Conservation (phyloP, 306 rosid species). For the Vigna unguiculata region DNA sequence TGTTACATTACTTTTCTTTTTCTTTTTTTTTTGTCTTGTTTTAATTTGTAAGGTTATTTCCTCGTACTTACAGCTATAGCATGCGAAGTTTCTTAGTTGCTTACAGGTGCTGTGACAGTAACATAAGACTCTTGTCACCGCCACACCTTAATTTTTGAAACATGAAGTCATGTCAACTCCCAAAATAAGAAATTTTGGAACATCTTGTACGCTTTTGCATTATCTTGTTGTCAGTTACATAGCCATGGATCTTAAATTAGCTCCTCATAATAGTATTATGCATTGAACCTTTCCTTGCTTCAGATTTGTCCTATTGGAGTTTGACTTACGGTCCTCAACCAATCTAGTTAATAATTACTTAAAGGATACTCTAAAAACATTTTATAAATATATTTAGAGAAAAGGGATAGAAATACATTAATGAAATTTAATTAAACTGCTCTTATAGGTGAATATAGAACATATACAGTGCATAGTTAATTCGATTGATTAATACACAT, state of each 20-base stretch:
- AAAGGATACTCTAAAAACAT: background rate
- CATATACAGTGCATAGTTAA: no score
- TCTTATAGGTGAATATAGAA: no score
- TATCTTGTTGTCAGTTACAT: constrained; percentile 8
- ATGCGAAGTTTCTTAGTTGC: constrained; percentile 22
- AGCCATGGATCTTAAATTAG: background rate
- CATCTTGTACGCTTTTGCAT: background rate
- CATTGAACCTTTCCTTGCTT: constrained; percentile 1
- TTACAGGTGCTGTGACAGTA: background rate
- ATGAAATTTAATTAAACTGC: no score
- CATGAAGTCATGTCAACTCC: background rate
- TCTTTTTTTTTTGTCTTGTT: background rate
- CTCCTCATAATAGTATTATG: background rate
- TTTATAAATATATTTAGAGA: background rate
- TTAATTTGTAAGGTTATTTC: background rate
- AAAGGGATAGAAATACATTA: no score
- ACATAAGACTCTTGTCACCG: background rate
- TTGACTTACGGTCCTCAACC: background rate
- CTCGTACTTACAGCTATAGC: background rate
- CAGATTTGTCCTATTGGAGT: background rate
- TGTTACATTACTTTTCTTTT: no score
- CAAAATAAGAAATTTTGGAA: background rate
- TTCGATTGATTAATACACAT: no score
- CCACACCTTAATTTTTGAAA: background rate
- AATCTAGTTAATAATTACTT: background rate